phyloP scores from a whole-genome alignment of 2,329 filamentous ascomycete species.

The Amesomyces nigricolor region DNA sequence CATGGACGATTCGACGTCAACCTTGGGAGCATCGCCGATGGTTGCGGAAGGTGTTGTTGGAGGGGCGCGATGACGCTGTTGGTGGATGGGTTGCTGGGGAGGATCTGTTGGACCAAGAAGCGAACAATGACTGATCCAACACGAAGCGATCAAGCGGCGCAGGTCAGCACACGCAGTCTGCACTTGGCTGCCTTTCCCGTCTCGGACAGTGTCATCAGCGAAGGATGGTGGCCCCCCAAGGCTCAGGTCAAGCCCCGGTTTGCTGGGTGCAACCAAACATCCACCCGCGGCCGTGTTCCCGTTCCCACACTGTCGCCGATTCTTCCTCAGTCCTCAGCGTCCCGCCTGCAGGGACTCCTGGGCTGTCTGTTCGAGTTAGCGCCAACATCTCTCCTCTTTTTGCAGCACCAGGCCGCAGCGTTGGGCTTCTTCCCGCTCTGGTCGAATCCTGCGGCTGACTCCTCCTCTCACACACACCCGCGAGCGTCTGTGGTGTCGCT shows the following conservation, averaged over 20 bases:
- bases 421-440: not conserved
- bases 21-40: not conserved
- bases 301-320: not conserved
- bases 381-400: slow-evolving; percentile 3
- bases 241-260: slow-evolving; percentile 5
- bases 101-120: too few relatives aligned
- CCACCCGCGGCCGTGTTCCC: not conserved
- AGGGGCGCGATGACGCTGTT: too few relatives aligned
- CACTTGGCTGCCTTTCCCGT: not conserved
- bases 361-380: not conserved
- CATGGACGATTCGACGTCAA: not conserved
- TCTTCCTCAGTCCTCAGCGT: not conserved
- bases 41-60: not conserved
- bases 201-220: slow-evolving; percentile 4
- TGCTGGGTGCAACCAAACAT: not conserved
- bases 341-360: not conserved
- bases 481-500: slow-evolving; percentile 5
- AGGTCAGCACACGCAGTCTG: not conserved
- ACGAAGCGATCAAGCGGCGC: not conserved
- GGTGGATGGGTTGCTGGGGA: not conserved
- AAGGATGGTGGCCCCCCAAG: slow-evolving; percentile 1
- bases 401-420: not conserved
- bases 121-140: too few relatives aligned
- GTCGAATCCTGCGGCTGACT: not conserved
- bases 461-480: not conserved